phyloP scores from a whole-genome alignment of 345 rosid genomes.

The Brassica nigra region DNA sequence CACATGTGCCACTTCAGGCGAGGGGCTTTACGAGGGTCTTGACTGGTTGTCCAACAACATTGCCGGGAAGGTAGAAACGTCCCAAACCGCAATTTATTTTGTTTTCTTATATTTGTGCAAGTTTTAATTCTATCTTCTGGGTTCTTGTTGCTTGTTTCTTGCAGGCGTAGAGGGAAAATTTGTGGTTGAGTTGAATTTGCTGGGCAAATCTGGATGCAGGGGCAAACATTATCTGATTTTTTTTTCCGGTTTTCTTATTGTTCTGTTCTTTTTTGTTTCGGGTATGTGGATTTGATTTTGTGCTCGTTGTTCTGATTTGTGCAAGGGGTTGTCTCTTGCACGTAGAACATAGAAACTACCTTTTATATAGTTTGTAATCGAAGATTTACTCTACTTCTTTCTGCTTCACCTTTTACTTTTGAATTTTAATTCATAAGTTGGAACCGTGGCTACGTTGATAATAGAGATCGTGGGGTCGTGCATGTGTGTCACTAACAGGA shows the following conservation, averaged over 20 bases:
- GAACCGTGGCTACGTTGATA: not conserved
- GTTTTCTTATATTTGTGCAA: not conserved
- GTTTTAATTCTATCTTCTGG: not conserved
- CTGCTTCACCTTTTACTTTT: not conserved
- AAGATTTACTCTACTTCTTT: conserved; percentile 8
- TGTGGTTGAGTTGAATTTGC: conserved; percentile 15
- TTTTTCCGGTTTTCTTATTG: not conserved
- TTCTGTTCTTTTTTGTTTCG: not conserved
- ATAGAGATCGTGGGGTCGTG: not conserved
- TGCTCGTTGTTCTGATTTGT: conserved; percentile 13
- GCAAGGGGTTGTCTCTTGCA: conserved; percentile 4
- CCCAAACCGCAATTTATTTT: not conserved
- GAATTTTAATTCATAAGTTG: not conserved
- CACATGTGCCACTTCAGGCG: conserved; percentile 28
- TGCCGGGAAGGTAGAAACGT: conserved; percentile 19
- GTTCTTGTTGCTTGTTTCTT: conserved; percentile 3
- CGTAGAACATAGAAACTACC: conserved; percentile 13
- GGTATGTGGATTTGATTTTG: conserved; percentile 15
- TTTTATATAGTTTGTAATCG: conserved; percentile 7
- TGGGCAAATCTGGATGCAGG: conserved; percentile 22
- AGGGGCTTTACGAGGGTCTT: conserved; percentile 33
- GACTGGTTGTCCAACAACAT: conserved; percentile 32
- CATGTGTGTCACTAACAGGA: not conserved
- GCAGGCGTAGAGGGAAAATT: conserved; percentile 10
- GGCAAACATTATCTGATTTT: conserved; percentile 28